phyloP scores from a whole-genome alignment of 371 early-diverging fungal species.

The Funneliformis caledonium region DNA sequence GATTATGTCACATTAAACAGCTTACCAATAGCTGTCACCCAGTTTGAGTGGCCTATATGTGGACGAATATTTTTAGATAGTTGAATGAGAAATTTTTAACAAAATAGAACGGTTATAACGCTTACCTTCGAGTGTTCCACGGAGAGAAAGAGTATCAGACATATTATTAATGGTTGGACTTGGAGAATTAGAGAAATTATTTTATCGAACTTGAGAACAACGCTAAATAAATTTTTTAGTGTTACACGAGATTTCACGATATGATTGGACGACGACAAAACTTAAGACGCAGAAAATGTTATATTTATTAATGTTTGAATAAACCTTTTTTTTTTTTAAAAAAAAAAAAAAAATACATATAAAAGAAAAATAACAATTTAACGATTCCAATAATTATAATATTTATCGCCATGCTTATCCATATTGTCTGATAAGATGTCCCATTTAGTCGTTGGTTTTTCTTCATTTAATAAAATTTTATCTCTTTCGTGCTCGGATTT shows the following conservation, averaged over 20 bases:
- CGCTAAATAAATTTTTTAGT: not conserved
- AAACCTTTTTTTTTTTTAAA: not conserved
- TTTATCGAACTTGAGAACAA: not conserved
- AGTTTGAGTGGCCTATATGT: slow-evolving; percentile 72
- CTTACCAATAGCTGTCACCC: slow-evolving; percentile 84
- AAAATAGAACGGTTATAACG: not conserved
- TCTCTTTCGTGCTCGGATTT: slow-evolving; percentile 38
- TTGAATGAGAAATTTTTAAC: not conserved
- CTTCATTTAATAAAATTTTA: slow-evolving; percentile 48
- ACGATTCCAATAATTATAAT: slow-evolving; percentile 57
- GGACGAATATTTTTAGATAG: not conserved
- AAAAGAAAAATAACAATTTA: not conserved
- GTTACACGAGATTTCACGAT: not conserved
- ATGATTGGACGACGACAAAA: too few species aligned
- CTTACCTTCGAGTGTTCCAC: slow-evolving; percentile 43
- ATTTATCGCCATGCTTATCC: slow-evolving; percentile 72
- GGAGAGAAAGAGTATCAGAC: slow-evolving; percentile 38
- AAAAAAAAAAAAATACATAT: too few species aligned
- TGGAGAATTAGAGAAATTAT: not conserved
- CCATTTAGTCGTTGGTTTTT: slow-evolving; percentile 66
- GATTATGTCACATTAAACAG: too few species aligned
- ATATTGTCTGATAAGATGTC: slow-evolving; percentile 76
- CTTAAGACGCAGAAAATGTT: too few species aligned
- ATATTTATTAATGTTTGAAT: too few species aligned
- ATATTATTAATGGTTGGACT: not conserved